Base-by-base conservation (phyloP, 345 rosid species). In the Linum trigynum region DNA sequence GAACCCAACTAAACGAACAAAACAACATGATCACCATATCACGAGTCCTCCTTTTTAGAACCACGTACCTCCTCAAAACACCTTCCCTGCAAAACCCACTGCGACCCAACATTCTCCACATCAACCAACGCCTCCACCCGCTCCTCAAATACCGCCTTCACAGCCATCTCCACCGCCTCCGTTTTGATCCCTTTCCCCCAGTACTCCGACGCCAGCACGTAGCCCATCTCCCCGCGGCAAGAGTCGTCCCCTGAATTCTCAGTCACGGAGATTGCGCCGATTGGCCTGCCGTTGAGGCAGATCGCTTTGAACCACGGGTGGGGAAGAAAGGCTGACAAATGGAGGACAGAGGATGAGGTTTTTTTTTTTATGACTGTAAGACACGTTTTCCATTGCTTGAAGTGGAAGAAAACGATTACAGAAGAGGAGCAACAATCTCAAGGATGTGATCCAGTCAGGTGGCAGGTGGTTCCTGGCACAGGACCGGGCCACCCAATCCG, bases 271-370 rank as follows among this genome's bases (percentile, higher is more conserved):
- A 91, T 77, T 0, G 80, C 61, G 17, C 91, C 90, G 10, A 84
- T 75, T 0, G 90, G 81, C 69, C 69, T 72, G 69, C 73, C 64
- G 39, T 77, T 68, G 3, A 85, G 48, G 77, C 91, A 86, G 5
- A 91, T 84, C 2, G 96, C 95, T 70, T 59, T 72, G 56, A 68
- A 67, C 84, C 84, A 86, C 38, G 96, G 90, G 59, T 86, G 98
- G 38, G 75, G 68, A 5, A 74, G 11, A 39, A 76, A 72, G 0
- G 9, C 32, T 66, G 67, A 32, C 32, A 23, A 0, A 91, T 77
- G 69, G 50, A 79, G n/a, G 66, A 66, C n/a, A 84, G 45, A 36
- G 65, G 85, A 0, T 60, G 83, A 38, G 85, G 87, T 65, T 64
- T 79, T 77, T 72, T 70, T 0, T 65, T 72, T 76, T 68, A 80